These are phyloP conservation scores for Alternaria sp. DNA, from an alignment of 2,329 filamentous ascomycete genomes.

Conservation along the genomic window DNA sequence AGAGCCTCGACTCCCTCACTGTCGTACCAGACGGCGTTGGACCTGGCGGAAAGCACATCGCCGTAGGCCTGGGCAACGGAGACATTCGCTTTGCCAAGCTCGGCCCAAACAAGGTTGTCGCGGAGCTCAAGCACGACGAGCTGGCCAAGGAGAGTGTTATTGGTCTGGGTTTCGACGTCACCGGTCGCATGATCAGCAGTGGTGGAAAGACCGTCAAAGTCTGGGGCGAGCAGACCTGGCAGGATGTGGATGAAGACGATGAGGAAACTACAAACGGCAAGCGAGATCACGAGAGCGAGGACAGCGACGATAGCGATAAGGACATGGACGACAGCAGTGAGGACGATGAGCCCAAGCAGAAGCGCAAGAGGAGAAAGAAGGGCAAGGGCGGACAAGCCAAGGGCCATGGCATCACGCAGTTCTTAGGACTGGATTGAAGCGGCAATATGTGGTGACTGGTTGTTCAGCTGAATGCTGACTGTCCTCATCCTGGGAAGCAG, in stretches of 20 bases:
- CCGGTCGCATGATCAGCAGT: slow-evolving; percentile 85
- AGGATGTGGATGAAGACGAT: slow-evolving; percentile 57
- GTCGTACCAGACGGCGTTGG: slow-evolving; percentile 74
- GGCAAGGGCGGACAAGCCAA: slow-evolving; percentile 44
- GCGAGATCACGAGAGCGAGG: slow-evolving; percentile 43
- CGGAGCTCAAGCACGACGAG: slow-evolving; percentile 77
- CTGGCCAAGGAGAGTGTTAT: slow-evolving; percentile 76
- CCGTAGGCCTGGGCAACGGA: slow-evolving; percentile 83
- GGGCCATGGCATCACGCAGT: slow-evolving; percentile 45
- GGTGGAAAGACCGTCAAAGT: slow-evolving; percentile 88
- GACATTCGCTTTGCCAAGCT: slow-evolving; percentile 78
- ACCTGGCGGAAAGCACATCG: slow-evolving; percentile 72
- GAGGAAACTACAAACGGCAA: slow-evolving; percentile 53
- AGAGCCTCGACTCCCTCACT: slow-evolving; percentile 80
- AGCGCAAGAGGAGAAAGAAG: slow-evolving; percentile 54
- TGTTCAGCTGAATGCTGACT: background rate
- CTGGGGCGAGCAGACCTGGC: slow-evolving; percentile 76
- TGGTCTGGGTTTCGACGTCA: slow-evolving; percentile 81
- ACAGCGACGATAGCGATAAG: slow-evolving; percentile 49
- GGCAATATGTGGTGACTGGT: background rate
- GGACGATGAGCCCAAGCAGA: slow-evolving; percentile 51
- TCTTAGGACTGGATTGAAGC: slow-evolving; percentile 41
- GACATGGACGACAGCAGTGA: slow-evolving; percentile 51
- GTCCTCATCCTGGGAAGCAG: background rate
- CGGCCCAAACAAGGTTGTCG: slow-evolving; percentile 73